These are phyloP conservation scores for Anacardium occidentale DNA, from an alignment of 345 rosid genomes.

Conservation along the genomic window DNA sequence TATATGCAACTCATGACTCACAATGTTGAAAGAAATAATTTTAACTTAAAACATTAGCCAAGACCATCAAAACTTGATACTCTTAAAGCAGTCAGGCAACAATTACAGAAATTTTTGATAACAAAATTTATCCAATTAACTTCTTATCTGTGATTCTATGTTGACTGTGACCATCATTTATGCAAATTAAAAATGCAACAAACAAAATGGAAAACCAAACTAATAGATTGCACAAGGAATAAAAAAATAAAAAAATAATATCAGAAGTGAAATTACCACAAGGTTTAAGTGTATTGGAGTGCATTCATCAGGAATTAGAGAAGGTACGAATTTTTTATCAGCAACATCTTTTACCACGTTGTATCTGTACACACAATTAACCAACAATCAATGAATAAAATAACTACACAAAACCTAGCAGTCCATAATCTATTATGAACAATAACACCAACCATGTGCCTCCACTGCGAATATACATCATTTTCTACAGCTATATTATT, in stretches of 20 bases:
- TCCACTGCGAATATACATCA: no score
- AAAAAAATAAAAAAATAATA: neutral
- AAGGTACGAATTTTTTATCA: slow-evolving; percentile 34
- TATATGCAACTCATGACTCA: no score
- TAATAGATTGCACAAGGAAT: neutral
- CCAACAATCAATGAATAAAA: neutral
- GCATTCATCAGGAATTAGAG: slow-evolving; percentile 58
- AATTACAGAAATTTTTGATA: neutral
- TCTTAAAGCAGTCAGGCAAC: neutral
- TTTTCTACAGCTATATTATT: no score
- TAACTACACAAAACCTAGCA: neutral
- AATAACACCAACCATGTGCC: neutral
- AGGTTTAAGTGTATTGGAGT: slow-evolving; percentile 81
- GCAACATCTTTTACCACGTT: slow-evolving; percentile 52
- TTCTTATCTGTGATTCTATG: neutral
- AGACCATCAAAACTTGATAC: neutral
- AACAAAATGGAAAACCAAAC: neutral
- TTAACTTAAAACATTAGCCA: no score
- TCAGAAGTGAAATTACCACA: slow-evolving; percentile 54
- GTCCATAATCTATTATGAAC: neutral
- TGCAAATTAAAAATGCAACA: neutral
- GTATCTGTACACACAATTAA: slow-evolving; percentile 52
- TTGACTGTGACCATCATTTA: neutral
- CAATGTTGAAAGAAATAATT: neutral
- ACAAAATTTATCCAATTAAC: neutral